Conservation (phyloP, 1,139 yeast species). For the Pichia inconspicua region DNA sequence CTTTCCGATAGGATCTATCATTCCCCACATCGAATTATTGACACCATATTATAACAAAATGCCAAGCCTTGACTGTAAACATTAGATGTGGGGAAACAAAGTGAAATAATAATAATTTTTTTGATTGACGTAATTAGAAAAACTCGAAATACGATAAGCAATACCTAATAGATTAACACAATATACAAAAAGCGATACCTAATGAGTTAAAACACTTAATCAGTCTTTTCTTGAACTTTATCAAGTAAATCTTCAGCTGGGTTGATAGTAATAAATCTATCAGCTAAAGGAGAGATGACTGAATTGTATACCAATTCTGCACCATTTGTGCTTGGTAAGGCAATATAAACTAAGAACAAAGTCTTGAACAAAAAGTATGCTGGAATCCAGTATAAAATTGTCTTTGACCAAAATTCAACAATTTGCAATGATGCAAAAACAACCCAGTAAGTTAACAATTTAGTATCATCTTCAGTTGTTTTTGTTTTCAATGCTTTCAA, state of each 20-base stretch:
- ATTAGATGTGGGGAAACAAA: no score
- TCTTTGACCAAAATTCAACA: slow-evolving; percentile 90
- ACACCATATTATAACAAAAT: no score
- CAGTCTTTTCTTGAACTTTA: slow-evolving; percentile 28
- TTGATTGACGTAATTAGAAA: no score
- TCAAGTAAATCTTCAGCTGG: slow-evolving; percentile 22
- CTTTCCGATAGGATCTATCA: no score
- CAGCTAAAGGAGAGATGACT: slow-evolving; percentile 66
- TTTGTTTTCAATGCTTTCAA: slow-evolving; percentile 73
- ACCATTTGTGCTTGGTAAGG: slow-evolving; percentile 83
- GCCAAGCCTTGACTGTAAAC: no score
- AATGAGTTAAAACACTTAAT: slow-evolving; percentile 11
- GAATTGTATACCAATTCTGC: slow-evolving; percentile 61
- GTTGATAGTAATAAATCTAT: slow-evolving; percentile 41
- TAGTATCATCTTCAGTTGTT: slow-evolving; percentile 62
- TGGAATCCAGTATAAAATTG: slow-evolving; percentile 90
- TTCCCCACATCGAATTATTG: no score
- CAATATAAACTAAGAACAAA: slow-evolving; percentile 75
- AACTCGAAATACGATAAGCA: no score
- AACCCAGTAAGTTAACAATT: slow-evolving; percentile 88
- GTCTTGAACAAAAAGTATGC: slow-evolving; percentile 95
- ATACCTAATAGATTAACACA: no score
- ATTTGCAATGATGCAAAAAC: slow-evolving; percentile 88
- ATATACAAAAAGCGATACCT: not conserved
- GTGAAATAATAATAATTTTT: no score